phyloP scores from a whole-genome alignment of 2,329 filamentous ascomycete genomes.

The Hypoxylon sp. region DNA sequence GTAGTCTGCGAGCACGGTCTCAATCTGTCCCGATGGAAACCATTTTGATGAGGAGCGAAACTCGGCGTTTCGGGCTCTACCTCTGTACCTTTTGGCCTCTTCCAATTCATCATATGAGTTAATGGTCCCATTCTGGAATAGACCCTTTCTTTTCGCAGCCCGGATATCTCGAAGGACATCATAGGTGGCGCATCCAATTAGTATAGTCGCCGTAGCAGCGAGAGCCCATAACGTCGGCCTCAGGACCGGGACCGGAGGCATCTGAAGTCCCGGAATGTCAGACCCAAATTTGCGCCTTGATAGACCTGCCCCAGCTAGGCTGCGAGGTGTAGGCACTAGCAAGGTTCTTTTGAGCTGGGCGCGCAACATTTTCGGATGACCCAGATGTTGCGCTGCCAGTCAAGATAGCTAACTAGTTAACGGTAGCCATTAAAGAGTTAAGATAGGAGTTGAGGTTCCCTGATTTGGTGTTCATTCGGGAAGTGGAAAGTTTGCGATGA shows the following conservation, averaged over 20 bases:
- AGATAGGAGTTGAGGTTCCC: conserved; percentile 1
- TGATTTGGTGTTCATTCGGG: conserved; percentile 10
- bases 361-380: conserved; percentile 33
- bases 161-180: conserved; percentile 48
- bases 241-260: conserved; percentile 44
- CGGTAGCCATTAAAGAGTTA: conserved; percentile 22
- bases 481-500: not conserved
- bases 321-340: conserved; percentile 5
- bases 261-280: not conserved
- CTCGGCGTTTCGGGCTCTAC: not conserved
- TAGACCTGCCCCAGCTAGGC: conserved; percentile 7
- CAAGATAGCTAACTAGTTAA: conserved; percentile 9
- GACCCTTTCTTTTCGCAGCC: conserved; percentile 17
- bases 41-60: conserved; percentile 2
- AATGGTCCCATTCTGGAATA: not conserved
- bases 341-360: conserved; percentile 29
- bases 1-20: conserved; percentile 27
- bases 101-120: conserved; percentile 44
- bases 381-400: conserved; percentile 7
- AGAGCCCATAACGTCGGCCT: conserved; percentile 48
- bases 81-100: not conserved
- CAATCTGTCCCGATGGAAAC: conserved; percentile 11
- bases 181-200: conserved; percentile 49
- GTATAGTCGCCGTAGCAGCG: conserved; percentile 45
- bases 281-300: conserved; percentile 17